Percentiles rank a stretch among this genome's conserved stretches.
Evolutionary conservation across 1,284 basidiomycete genomes (phyloP).

Genomic region (Cryptococcus sp.): DNA sequence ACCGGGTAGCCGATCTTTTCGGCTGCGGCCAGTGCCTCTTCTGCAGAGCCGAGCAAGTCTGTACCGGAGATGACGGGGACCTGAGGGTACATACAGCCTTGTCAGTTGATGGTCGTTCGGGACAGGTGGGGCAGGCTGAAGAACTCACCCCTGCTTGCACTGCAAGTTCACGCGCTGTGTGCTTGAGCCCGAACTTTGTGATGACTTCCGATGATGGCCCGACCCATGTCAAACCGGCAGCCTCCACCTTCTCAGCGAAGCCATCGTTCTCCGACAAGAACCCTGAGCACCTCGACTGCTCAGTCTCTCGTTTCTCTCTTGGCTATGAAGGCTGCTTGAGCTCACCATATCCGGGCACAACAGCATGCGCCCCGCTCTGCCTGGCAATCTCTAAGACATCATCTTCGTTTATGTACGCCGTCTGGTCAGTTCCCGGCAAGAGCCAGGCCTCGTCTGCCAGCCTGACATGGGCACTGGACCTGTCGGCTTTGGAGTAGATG

Average conservation of each 20-base stretch:
- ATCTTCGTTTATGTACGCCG: constrained; percentile 27
- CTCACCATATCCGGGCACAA: constrained; percentile 32
- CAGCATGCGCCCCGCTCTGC: constrained; percentile 23
- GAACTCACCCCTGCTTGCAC: constrained; percentile 49
- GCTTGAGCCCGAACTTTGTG: constrained; percentile 61
- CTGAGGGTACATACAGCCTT: neutral
- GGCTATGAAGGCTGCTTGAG: too few species aligned
- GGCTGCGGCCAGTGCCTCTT: constrained; percentile 54
- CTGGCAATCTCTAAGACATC: constrained; percentile 27
- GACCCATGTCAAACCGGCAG: constrained; percentile 59
- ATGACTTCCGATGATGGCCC: constrained; percentile 61
- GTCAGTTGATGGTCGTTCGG: neutral
- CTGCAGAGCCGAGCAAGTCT: constrained; percentile 51
- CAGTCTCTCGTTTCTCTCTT: too few species aligned
- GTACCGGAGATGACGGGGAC: constrained; percentile 62
- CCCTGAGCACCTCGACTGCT: constrained; percentile 39
- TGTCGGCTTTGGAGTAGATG: constrained; percentile 83
- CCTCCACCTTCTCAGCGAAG: constrained; percentile 57
- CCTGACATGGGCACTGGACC: constrained; percentile 68
- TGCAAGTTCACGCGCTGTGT: constrained; percentile 59
- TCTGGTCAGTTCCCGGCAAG: constrained; percentile 24
- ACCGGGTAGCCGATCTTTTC: constrained; percentile 56
- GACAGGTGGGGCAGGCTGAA: neutral
- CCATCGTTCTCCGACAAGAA: constrained; percentile 64
- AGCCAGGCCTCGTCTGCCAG: constrained; percentile 40